These are phyloP conservation scores for Boletus tylopilopsis DNA, from an alignment of 768 basidiomycete species.

Conservation along the genomic window DNA sequence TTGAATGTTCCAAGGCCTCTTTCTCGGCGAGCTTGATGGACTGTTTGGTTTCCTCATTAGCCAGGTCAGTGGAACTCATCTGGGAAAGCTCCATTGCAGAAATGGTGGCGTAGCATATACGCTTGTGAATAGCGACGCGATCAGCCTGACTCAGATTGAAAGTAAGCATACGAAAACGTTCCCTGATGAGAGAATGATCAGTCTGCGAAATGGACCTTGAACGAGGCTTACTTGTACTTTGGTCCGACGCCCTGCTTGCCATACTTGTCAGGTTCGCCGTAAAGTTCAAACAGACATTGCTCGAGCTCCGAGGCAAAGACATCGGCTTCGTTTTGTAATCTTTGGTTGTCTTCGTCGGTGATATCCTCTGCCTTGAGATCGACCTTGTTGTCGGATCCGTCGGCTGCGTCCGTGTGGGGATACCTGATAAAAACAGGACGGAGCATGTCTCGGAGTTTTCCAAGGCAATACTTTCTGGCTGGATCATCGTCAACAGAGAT, in stretches of 20 bases:
- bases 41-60: slow-evolving; percentile 81
- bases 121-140: slow-evolving; percentile 72
- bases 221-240: slow-evolving; percentile 71
- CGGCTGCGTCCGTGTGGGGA: slow-evolving; percentile 46
- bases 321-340: slow-evolving; percentile 53
- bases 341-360: slow-evolving; percentile 55
- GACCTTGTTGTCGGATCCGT: slow-evolving; percentile 31
- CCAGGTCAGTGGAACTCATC: slow-evolving; percentile 87
- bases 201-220: neutral
- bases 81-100: slow-evolving; percentile 69
- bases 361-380: slow-evolving; percentile 51
- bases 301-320: slow-evolving; percentile 72
- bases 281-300: slow-evolving; percentile 68
- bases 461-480: slow-evolving; percentile 73
- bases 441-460: slow-evolving; percentile 71
- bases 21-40: slow-evolving; percentile 80
- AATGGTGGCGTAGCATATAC: slow-evolving; percentile 66
- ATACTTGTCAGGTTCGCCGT: slow-evolving; percentile 72
- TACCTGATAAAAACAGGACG: slow-evolving; percentile 68
- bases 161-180: slow-evolving; percentile 85
- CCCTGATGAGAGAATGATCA: slow-evolving; percentile 42
- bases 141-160: slow-evolving; percentile 87
- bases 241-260: slow-evolving; percentile 58
- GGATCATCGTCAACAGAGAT: slow-evolving; percentile 57
- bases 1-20: slow-evolving; percentile 81